Percentiles rank a stretch among this genome's conserved stretches.
These are phyloP conservation scores for Choiromyces venosus DNA, from an alignment of 495 filamentous ascomycete species.

Conservation along the genomic window DNA sequence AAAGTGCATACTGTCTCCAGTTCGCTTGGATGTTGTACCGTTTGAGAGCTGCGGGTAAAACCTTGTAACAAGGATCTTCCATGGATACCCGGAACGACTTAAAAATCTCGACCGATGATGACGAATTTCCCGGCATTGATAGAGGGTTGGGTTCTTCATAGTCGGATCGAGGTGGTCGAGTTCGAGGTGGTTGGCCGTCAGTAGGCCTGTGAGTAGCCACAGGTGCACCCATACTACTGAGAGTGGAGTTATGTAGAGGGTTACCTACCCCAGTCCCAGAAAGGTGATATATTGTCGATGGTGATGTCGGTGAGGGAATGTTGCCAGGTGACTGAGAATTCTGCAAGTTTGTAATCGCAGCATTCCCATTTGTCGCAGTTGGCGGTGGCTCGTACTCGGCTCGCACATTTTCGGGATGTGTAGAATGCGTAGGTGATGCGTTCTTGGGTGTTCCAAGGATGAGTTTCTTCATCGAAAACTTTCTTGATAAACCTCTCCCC, in stretches of 20 bases:
- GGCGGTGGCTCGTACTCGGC: conserved; percentile 52
- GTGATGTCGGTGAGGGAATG: conserved; percentile 74
- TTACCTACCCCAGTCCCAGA: conserved; percentile 47
- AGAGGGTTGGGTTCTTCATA: conserved; percentile 39
- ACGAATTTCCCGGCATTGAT: conserved; percentile 21
- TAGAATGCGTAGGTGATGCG: conserved; percentile 66
- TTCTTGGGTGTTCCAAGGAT: conserved; percentile 81
- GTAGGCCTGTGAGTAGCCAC: conserved; percentile 24
- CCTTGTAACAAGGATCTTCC: conserved; percentile 96
- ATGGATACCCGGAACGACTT: conserved; percentile 95
- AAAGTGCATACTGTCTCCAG: conserved; percentile 93
- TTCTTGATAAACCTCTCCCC: conserved; percentile 58
- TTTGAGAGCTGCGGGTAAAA: conserved; percentile 88
- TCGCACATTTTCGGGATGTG: conserved; percentile 46
- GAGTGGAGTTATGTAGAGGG: conserved; percentile 26
- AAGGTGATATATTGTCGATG: conserved; percentile 44
- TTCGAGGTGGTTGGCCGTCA: conserved; percentile 15
- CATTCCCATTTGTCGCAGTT: conserved; percentile 35
- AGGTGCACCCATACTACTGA: conserved; percentile 17
- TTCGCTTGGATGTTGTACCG: conserved; percentile 98
- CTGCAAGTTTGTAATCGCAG: conserved; percentile 34
- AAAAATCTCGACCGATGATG: conserved; percentile 67
- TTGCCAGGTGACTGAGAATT: conserved; percentile 57
- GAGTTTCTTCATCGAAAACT: conserved; percentile 87
- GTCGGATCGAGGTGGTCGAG: conserved; percentile 11